These are phyloP conservation scores for Beverwykella pulmonaria DNA, from an alignment of 495 filamentous ascomycete species.

Conservation along the genomic window DNA sequence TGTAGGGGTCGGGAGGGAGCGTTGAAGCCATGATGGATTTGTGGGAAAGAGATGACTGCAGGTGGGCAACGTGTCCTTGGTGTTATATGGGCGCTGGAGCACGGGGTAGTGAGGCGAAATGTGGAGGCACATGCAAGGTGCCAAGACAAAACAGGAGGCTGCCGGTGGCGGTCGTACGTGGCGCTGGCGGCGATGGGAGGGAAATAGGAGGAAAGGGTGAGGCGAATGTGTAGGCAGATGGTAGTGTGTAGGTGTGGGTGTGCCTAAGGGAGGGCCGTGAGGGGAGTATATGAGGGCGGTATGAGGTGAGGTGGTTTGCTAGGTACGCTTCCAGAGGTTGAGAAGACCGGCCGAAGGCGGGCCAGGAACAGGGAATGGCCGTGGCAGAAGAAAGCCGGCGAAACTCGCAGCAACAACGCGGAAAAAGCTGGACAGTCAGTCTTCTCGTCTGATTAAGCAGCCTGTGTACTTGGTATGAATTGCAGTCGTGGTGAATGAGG, in stretches of 20 bases:
- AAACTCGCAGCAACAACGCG: constrained; percentile 25
- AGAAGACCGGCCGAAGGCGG: no score
- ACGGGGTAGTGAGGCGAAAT: background rate
- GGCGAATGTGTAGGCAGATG: background rate
- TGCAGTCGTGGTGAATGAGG: background rate
- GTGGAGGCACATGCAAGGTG: constrained; percentile 26
- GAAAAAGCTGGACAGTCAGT: background rate
- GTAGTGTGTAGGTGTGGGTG: background rate
- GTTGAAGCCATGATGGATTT: constrained; percentile 59
- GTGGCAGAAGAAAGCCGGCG: constrained; percentile 5
- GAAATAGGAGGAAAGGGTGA: background rate
- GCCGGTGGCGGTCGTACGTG: constrained; percentile 26
- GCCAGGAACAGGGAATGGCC: no score
- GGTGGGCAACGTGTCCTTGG: constrained; percentile 4
- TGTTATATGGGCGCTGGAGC: constrained; percentile 19
- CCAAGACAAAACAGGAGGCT: constrained; percentile 3
- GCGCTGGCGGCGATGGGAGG: constrained; percentile 5
- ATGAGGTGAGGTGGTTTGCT: background rate
- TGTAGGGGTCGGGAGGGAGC: constrained; percentile 81
- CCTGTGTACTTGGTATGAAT: background rate
- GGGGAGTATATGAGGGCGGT: background rate
- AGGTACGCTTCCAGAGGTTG: background rate
- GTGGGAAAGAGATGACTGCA: constrained; percentile 3
- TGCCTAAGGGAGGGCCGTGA: background rate
- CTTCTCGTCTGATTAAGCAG: constrained; percentile 8